A percentile compares a stretch with the other conserved stretches of the same genome.
Conservation (phyloP, 2,329 filamentous ascomycete genomes). For the Pseudonectria buxi region DNA sequence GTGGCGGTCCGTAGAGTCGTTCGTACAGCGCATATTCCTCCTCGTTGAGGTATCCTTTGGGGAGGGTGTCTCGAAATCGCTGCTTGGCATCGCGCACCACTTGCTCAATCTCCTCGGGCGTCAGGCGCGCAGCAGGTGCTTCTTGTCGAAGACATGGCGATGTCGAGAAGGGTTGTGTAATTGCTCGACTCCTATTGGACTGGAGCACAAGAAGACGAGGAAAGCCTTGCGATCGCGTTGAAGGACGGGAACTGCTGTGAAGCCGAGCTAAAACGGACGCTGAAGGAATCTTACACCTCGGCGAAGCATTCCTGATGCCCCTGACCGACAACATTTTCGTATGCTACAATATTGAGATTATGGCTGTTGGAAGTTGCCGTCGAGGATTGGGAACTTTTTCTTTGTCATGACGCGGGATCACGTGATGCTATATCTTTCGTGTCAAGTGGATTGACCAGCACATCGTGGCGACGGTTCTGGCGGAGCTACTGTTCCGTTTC, state of each 20-base stretch:
- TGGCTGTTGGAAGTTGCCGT: conserved; percentile 5
- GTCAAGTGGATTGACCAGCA: too few species aligned
- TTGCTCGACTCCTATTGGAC: conserved; percentile 21
- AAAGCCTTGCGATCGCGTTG: conserved; percentile 10
- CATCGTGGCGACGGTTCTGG: too few species aligned
- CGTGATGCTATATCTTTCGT: conserved; percentile 19
- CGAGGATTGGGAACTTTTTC: conserved; percentile 18
- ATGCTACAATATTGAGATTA: conserved; percentile 11
- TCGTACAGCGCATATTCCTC: conserved; percentile 72
- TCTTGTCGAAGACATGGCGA: conserved; percentile 20
- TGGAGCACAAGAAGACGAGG: conserved; percentile 10
- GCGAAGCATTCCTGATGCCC: conserved; percentile 27
- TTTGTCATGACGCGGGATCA: conserved; percentile 16
- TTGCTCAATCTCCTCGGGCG: conserved; percentile 44
- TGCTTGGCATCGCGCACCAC: conserved; percentile 66
- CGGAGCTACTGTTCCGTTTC: too few species aligned
- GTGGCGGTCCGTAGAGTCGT: conserved; percentile 71
- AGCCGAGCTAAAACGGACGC: conserved; percentile 9
- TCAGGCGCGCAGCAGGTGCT: conserved; percentile 4
- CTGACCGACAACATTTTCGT: conserved; percentile 30
- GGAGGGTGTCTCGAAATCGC: conserved; percentile 69
- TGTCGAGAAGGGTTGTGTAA: conserved; percentile 24
- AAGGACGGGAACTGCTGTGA: conserved; percentile 8
- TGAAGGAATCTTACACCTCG: conserved; percentile 18
- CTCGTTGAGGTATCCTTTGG: conserved; percentile 59